These are phyloP conservation scores for Lactifluus pinguis DNA, from an alignment of 768 basidiomycete genomes.

Conservation along the genomic window DNA sequence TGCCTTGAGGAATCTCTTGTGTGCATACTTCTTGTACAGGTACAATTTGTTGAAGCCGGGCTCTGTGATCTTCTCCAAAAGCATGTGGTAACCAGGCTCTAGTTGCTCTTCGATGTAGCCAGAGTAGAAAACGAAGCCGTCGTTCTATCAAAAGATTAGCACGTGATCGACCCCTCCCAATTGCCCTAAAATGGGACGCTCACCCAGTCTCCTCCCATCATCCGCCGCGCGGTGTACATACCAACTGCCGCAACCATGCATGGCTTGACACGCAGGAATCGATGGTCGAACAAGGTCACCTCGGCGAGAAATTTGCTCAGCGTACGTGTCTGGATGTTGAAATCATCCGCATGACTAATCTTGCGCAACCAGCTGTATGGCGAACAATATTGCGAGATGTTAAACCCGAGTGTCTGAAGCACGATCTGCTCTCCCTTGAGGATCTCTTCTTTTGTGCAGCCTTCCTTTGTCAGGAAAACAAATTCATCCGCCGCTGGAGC, in stretches of 20 bases:
- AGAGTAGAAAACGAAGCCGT: constrained; percentile 87
- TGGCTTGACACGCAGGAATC: constrained; percentile 89
- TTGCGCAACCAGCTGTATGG: constrained; percentile 99
- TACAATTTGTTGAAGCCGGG: constrained; percentile 74
- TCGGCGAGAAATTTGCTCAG: constrained; percentile 97
- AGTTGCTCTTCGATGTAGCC: constrained; percentile 86
- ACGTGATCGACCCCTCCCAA: constrained; percentile 19
- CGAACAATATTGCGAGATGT: constrained; percentile 94
- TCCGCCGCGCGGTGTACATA: constrained; percentile 92
- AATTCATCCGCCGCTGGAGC: constrained; percentile 98
- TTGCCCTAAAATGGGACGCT: constrained; percentile 29
- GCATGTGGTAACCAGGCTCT: constrained; percentile 65
- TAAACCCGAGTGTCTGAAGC: constrained; percentile 90
- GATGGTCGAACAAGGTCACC: constrained; percentile 85
- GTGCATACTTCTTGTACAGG: constrained; percentile 92
- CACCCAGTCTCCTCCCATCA: constrained; percentile 96
- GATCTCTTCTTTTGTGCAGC: constrained; percentile 91
- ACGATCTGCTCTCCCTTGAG: constrained; percentile 97
- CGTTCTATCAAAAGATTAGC: constrained; percentile 53
- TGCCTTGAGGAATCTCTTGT: constrained; percentile 97
- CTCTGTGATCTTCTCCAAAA: constrained; percentile 77
- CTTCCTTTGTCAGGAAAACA: constrained; percentile 95
- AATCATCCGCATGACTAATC: constrained; percentile 98
- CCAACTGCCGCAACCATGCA: constrained; percentile 91
- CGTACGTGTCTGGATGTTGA: constrained; percentile 95